Base-by-base conservation (phyloP, 768 basidiomycete genomes). In the Leucocoprinus birnbaumii region DNA sequence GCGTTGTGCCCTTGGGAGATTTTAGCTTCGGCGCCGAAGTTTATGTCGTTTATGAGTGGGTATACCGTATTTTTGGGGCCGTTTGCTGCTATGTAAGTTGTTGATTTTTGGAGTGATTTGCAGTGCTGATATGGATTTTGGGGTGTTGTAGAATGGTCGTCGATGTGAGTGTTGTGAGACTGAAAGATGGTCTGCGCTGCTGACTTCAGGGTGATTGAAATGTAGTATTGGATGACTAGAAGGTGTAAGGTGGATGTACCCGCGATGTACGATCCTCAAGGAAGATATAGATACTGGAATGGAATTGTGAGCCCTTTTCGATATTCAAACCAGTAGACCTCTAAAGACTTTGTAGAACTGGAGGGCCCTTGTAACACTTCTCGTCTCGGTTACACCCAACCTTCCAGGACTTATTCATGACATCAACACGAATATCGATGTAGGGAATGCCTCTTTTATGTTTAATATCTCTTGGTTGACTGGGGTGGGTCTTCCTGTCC, bases 11-110 rank as follows among this genome's bases (percentile, higher is more conserved):
- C 92, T 3, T 95, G 92, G 93, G 84, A 92, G 69, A 91, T 95
- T 51, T 73, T 94, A 27, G 75, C 76, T 2, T 77, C 73, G 22
- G 89, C 87, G 0, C 73, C 82, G 27, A 82, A 82, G 1, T 91
- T 92, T 70, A 65, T 92, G 62, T 73, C 74, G 13, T 92, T 93
- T 69, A 87, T 92, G 85, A 80, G 78, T 21, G 91, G 89, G 2
- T 94, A 93, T 63, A 86, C 91, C 0, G 85, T 94, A 19, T 91
- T 96, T 66, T 74, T 95, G 19, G 90, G 90, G 0, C 93, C 93
- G 1, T 87, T 96, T 60, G 84, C 87, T 27, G 89, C 87, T 21
- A 84, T 94, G 77, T 87, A 62, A 59, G 85, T 71, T 4, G 53
- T 21, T 5, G 3, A 41, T 34, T n/a, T 24, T 40, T 8, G 16